These are phyloP conservation scores for Xylaria cubensis DNA, from an alignment of 495 filamentous ascomycete genomes.

Conservation along the genomic window DNA sequence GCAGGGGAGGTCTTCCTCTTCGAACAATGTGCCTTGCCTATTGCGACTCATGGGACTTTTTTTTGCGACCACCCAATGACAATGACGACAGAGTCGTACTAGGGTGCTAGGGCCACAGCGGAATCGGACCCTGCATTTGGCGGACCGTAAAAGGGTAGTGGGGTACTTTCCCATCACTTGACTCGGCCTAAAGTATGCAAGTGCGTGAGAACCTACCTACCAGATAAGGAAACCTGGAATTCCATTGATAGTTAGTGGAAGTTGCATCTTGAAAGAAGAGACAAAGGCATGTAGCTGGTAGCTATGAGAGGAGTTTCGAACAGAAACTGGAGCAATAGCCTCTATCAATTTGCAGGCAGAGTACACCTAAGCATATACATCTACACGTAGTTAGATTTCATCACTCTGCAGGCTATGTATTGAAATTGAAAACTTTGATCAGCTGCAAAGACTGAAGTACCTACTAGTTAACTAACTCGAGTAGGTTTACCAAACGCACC, in stretches of 20 bases:
- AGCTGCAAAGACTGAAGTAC: too few relatives aligned
- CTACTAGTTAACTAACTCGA: too few relatives aligned
- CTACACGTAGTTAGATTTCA: too few relatives aligned
- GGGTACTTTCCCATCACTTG: slow-evolving; percentile 11
- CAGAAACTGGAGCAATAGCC: not conserved
- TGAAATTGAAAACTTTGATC: too few relatives aligned
- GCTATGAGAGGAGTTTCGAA: too few relatives aligned
- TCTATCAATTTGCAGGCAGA: not conserved
- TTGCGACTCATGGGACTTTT: slow-evolving; percentile 16
- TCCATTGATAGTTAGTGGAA: too few relatives aligned
- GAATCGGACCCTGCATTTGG: slow-evolving; percentile 43
- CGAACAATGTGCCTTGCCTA: slow-evolving; percentile 12
- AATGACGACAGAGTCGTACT: slow-evolving; percentile 30
- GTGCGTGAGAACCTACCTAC: too few relatives aligned
- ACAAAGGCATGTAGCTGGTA: too few relatives aligned
- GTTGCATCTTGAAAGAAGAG: too few relatives aligned
- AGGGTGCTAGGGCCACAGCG: slow-evolving; percentile 34
- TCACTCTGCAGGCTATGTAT: too few relatives aligned
- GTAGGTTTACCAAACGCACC: not conserved
- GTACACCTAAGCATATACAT: too few relatives aligned
- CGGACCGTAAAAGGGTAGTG: slow-evolving; percentile 24
- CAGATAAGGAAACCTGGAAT: too few relatives aligned
- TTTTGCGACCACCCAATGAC: slow-evolving; percentile 29
- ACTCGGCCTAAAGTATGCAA: not conserved
- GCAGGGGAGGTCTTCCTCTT: slow-evolving; percentile 24